phyloP scores from a whole-genome alignment of 2,329 filamentous ascomycete genomes.

The Colletotrichum cuscutae region DNA sequence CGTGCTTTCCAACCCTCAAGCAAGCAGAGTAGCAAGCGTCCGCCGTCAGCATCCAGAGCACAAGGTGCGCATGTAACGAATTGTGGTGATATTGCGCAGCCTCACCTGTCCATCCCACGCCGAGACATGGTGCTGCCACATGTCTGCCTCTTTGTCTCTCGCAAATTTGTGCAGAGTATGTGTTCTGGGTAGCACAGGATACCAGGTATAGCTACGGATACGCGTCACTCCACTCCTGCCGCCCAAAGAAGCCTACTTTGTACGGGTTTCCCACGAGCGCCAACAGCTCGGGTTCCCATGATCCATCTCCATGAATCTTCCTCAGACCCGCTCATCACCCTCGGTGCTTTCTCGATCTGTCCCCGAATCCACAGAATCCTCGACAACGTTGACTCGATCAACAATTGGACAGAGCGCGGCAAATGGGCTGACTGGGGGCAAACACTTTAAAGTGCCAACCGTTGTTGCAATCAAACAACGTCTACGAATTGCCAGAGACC shows the following conservation, averaged over 20 bases:
- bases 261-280: background rate
- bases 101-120: slow-evolving; percentile 9
- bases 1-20: background rate
- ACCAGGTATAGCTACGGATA: background rate
- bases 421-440: slow-evolving; percentile 13
- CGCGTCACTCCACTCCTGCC: background rate
- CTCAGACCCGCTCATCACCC: slow-evolving; percentile 7
- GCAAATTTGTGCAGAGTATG: background rate
- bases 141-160: slow-evolving; percentile 6
- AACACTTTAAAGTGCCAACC: slow-evolving; percentile 11
- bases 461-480: slow-evolving; percentile 21
- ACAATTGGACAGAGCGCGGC: slow-evolving; percentile 27
- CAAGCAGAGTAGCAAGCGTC: background rate
- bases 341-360: slow-evolving; percentile 11
- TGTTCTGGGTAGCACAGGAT: background rate
- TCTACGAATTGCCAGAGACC: slow-evolving; percentile 27
- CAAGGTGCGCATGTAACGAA: background rate
- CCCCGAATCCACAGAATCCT: slow-evolving; percentile 4
- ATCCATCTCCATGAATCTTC: slow-evolving; percentile 1
- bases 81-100: background rate
- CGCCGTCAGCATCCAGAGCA: background rate
- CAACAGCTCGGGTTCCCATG: background rate
- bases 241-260: background rate
- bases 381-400: slow-evolving; percentile 19
- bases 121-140: slow-evolving; percentile 7